These are phyloP conservation scores for Pseudohyphozyma bogoriensis DNA, from an alignment of 768 basidiomycete species.

Conservation along the genomic window DNA sequence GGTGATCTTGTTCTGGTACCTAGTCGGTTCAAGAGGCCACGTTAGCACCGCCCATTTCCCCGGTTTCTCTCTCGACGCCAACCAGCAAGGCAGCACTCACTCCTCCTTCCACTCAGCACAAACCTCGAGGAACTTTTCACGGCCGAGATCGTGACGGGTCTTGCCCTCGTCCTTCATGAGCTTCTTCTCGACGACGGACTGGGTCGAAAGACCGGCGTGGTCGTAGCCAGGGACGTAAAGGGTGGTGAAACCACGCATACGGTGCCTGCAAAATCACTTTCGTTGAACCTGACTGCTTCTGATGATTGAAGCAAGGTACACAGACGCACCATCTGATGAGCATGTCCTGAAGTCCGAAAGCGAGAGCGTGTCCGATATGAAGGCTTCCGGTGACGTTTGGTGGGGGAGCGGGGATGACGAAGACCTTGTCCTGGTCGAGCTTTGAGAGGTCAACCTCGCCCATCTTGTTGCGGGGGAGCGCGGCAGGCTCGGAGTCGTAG, in stretches of 20 bases:
- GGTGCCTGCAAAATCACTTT: too few species aligned
- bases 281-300: not conserved
- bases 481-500: conserved; percentile 20
- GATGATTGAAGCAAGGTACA: not conserved
- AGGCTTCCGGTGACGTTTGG: conserved; percentile 94
- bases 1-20: conserved; percentile 88
- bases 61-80: too few species aligned
- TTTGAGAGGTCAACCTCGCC: conserved; percentile 77
- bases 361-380: conserved; percentile 91
- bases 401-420: conserved; percentile 82
- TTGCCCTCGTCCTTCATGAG: conserved; percentile 70
- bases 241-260: conserved; percentile 86
- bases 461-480: conserved; percentile 16
- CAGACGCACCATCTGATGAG: conserved; percentile 69
- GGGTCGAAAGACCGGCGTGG: conserved; percentile 96
- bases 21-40: too few species aligned
- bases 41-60: too few species aligned
- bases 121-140: conserved; percentile 77
- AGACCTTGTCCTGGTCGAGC: conserved; percentile 61
- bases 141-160: conserved; percentile 86
- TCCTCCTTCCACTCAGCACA: conserved; percentile 97
- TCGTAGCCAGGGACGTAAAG: conserved; percentile 92
- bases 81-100: conserved; percentile 44
- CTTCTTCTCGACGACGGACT: conserved; percentile 91
- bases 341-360: conserved; percentile 79